These are phyloP conservation scores for Uronychia setigera DNA, from an alignment of 73 alveolate genomes.

Conservation along the genomic window DNA sequence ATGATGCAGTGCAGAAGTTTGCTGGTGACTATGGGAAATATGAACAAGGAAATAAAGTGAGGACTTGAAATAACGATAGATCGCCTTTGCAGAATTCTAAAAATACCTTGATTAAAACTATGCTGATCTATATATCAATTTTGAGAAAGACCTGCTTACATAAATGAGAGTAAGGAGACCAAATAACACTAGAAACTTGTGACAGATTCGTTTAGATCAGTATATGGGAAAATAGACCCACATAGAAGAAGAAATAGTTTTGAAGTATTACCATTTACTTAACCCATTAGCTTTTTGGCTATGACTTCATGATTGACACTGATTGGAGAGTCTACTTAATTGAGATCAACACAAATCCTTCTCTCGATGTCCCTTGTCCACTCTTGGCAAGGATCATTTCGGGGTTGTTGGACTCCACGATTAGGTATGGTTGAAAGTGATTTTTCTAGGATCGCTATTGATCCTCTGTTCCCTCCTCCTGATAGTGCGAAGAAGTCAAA, in stretches of 20 bases:
- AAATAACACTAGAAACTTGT: slow-evolving; percentile 7
- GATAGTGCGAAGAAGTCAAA: background rate
- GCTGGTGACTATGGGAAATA: slow-evolving; percentile 80
- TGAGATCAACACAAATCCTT: background rate
- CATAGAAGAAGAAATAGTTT: background rate
- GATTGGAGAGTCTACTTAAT: background rate
- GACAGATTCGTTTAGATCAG: background rate
- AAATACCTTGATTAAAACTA: slow-evolving; percentile 51
- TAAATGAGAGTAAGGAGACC: slow-evolving; percentile 52
- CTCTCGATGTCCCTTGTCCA: background rate
- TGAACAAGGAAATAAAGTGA: slow-evolving; percentile 80
- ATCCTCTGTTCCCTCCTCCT: background rate
- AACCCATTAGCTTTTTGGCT: background rate
- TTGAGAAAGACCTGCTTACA: slow-evolving; percentile 82
- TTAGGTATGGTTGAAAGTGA: background rate
- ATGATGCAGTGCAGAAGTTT: slow-evolving; percentile 89
- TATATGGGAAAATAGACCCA: background rate
- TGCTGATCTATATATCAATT: slow-evolving; percentile 62
- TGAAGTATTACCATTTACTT: background rate
- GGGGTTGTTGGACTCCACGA: background rate
- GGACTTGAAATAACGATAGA: background rate
- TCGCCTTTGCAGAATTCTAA: slow-evolving; percentile 80
- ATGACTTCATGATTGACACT: background rate
- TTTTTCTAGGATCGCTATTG: background rate
- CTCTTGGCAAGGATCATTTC: background rate